These are phyloP conservation scores for Podosphaera aphanis DNA, from an alignment of 2,329 filamentous ascomycete species.

Conservation along the genomic window DNA sequence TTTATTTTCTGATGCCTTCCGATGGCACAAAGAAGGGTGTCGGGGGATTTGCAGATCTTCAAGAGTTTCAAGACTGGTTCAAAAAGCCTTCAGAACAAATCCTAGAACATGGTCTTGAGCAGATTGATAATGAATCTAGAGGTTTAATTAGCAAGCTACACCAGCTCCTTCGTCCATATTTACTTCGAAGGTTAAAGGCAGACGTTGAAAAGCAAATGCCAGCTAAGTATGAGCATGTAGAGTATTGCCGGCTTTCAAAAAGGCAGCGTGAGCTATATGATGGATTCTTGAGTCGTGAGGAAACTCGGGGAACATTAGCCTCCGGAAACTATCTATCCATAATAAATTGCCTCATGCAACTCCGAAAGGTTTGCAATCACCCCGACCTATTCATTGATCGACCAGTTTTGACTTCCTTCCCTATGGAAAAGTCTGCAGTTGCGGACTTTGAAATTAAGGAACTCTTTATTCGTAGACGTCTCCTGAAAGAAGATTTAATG, in stretches of 20 bases:
- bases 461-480: conserved; percentile 37
- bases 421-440: conserved; percentile 59
- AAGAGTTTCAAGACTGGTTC: conserved; percentile 92
- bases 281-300: conserved; percentile 74
- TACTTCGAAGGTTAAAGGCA: conserved; percentile 73
- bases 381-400: conserved; percentile 90
- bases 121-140: conserved; percentile 83
- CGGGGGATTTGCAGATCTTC: conserved; percentile 79
- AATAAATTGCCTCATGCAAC: conserved; percentile 93
- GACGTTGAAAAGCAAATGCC: conserved; percentile 99
- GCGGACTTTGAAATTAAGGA: conserved; percentile 55
- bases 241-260: conserved; percentile 86
- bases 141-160: conserved; percentile 84
- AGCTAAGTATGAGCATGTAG: conserved; percentile 88
- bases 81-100: conserved; percentile 90
- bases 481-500: conserved; percentile 40
- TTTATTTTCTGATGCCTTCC: conserved; percentile 91
- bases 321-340: conserved; percentile 94
- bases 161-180: conserved; percentile 75
- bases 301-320: conserved; percentile 69
- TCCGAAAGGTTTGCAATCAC: conserved; percentile 95
- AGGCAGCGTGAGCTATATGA: conserved; percentile 90
- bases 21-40: conserved; percentile 49
- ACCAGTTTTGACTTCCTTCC: conserved; percentile 90
- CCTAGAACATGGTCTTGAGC: conserved; percentile 75